phyloP scores from a whole-genome alignment of 2,329 filamentous ascomycete genomes.

The Talaromyces amestolkiae region DNA sequence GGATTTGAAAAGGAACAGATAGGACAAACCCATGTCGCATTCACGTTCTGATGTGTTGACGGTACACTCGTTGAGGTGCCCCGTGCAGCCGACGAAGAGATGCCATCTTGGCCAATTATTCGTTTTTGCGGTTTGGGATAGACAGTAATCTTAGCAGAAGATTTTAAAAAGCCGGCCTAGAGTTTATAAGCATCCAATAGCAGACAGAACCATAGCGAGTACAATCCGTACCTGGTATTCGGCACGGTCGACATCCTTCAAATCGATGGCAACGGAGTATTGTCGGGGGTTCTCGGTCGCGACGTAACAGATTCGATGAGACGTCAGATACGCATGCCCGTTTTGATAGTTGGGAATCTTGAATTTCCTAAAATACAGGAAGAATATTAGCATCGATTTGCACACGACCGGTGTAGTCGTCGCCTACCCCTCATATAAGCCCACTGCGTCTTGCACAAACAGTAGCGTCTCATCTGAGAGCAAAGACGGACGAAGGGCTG shows the following conservation, averaged over 20 bases:
- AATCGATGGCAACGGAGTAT: slow-evolving; percentile 77
- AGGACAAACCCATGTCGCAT: slow-evolving; percentile 89
- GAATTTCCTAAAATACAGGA: slow-evolving; percentile 67
- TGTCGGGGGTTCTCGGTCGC: slow-evolving; percentile 82
- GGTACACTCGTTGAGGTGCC: slow-evolving; percentile 32
- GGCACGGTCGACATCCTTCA: slow-evolving; percentile 85
- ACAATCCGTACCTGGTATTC: slow-evolving; percentile 75
- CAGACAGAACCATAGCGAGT: slow-evolving; percentile 4
- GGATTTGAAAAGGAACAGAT: slow-evolving; percentile 96
- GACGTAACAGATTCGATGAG: slow-evolving; percentile 92
- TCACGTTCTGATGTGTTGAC: slow-evolving; percentile 37
- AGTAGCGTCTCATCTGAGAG: slow-evolving; percentile 90
- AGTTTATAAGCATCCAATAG: slow-evolving; percentile 25
- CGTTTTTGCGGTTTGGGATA: slow-evolving; percentile 76
- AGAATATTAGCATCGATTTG: slow-evolving; percentile 18
- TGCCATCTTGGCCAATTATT: slow-evolving; percentile 56
- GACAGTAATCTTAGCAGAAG: slow-evolving; percentile 87
- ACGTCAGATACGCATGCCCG: slow-evolving; percentile 93
- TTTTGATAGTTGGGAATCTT: slow-evolving; percentile 94
- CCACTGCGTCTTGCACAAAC: slow-evolving; percentile 96
- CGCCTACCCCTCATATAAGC: slow-evolving; percentile 90
- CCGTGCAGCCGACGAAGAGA: slow-evolving; percentile 39
- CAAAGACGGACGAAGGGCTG: slow-evolving; percentile 87
- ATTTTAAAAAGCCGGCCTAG: slow-evolving; percentile 78
- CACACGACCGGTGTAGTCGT: neutral